Conservation (phyloP, 2,329 filamentous ascomycete genomes). For the Sarocladium kiliense region DNA sequence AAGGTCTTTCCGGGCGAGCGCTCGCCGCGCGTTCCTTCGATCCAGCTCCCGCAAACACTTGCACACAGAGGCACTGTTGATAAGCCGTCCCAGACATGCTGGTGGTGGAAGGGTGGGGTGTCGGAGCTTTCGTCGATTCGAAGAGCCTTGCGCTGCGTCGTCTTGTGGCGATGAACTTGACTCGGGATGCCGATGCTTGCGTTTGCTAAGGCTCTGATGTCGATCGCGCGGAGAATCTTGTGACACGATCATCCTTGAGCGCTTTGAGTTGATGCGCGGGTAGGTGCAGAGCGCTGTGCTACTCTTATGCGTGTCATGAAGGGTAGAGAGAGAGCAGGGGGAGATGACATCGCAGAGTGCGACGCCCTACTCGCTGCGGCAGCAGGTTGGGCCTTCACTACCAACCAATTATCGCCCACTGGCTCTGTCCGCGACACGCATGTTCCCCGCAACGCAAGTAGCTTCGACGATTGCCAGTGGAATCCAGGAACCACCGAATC, state of each 20-base stretch:
- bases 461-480: not conserved
- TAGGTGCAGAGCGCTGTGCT: not conserved
- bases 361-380: not conserved
- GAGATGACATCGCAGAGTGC: not conserved
- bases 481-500: not conserved
- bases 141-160: not conserved
- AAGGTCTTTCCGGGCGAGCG: not conserved
- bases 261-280: not conserved
- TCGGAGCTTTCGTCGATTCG: not conserved
- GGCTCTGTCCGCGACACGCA: not conserved
- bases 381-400: not conserved
- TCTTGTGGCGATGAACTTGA: not conserved
- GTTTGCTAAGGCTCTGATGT: not conserved
- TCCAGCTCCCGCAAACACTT: not conserved
- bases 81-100: not conserved
- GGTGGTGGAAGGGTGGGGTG: not conserved
- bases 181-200: not conserved
- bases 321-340: not conserved
- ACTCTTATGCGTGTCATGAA: not conserved
- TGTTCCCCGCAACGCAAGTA: not conserved
- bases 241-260: not conserved
- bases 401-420: not conserved
- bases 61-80: not conserved
- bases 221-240: not conserved
- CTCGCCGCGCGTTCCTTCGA: not conserved